phyloP scores from a whole-genome alignment of 2,329 filamentous ascomycete genomes.

The Penicillium concentricum region DNA sequence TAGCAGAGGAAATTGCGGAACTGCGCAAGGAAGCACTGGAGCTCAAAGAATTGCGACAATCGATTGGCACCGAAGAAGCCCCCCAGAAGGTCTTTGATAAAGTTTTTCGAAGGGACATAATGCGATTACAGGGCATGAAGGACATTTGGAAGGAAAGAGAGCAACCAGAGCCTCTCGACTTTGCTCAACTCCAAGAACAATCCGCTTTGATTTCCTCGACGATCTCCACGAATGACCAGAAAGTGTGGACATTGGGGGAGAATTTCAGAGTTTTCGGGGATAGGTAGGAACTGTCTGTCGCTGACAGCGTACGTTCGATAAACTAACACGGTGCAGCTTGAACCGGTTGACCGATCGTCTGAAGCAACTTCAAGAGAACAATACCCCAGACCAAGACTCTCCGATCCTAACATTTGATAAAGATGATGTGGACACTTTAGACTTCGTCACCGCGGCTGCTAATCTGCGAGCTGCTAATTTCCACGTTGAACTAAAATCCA shows the following conservation, averaged over 20 bases:
- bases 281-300: slow-evolving; percentile 46
- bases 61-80: slow-evolving; percentile 77
- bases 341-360: slow-evolving; percentile 73
- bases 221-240: slow-evolving; percentile 67
- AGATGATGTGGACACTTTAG: slow-evolving; percentile 89
- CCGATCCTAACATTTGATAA: slow-evolving; percentile 88
- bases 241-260: slow-evolving; percentile 76
- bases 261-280: slow-evolving; percentile 84
- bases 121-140: slow-evolving; percentile 78
- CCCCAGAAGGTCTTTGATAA: slow-evolving; percentile 83
- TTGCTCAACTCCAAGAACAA: slow-evolving; percentile 58
- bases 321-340: slow-evolving; percentile 51
- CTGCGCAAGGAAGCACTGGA: slow-evolving; percentile 79
- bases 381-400: slow-evolving; percentile 32
- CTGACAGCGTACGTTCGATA: background rate
- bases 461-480: slow-evolving; percentile 91
- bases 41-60: slow-evolving; percentile 75
- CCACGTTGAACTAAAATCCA: slow-evolving; percentile 80
- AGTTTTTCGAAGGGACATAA: slow-evolving; percentile 83
- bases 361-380: slow-evolving; percentile 59
- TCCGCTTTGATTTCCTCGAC: slow-evolving; percentile 53
- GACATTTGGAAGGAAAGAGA: slow-evolving; percentile 93
- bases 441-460: slow-evolving; percentile 87
- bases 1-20: slow-evolving; percentile 79
- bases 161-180: slow-evolving; percentile 71